Evolutionary conservation across 139 green algal species (phyloP), one percentile per base, ranked within the genome.

Genomic region (Tetraselmis striata): DNA sequence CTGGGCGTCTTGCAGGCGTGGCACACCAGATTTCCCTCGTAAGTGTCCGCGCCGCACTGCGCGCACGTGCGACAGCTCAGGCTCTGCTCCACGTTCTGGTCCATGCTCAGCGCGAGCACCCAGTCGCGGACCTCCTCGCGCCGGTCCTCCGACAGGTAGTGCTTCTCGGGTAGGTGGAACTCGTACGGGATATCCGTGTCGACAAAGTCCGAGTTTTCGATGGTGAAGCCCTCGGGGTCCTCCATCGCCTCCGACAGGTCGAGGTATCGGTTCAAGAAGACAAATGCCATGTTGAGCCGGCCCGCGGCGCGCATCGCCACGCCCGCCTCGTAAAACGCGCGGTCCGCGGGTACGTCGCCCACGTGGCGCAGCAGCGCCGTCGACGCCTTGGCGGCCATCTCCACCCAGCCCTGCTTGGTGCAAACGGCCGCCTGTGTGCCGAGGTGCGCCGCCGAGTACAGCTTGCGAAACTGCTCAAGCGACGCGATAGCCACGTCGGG

Each of bases 201-300:
- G 1, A 88, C 84, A 83, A 94, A 95, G 89, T 95, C 92, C 1
- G 87, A 82, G 30, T 93, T 94, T 76, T 96, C 93, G 1, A 97
- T 78, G 11, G 84, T 82, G 27, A 67, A 83, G 25, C 59, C 81
- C 82, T 92, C 90, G 1, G 88, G 86, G n/a, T 95, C 91, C 28
- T 96, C 93, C 85, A 95, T 94, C 2, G 93, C 93, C 77, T 97
- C 94, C 27, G 83, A 85, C 28, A 97, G 81, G 85, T 97, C 94
- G 78, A 97, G 88, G 84, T 91, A 96, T 29, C 92, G 87, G 84
- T 97, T 97, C 31, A 97, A 85, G 80, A 96, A 92, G 0, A 96
- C 94, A 79, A 97, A 95, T 0, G 94, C 93, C 91, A 93, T 94
- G 89, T 88, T 91, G 27, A 86, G 84, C 0, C 75, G 79, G 1